Evolutionary conservation across 73 alveolate species (phyloP), one percentile per base, ranked within the genome.

Genomic region (Uronychia binucleata): DNA sequence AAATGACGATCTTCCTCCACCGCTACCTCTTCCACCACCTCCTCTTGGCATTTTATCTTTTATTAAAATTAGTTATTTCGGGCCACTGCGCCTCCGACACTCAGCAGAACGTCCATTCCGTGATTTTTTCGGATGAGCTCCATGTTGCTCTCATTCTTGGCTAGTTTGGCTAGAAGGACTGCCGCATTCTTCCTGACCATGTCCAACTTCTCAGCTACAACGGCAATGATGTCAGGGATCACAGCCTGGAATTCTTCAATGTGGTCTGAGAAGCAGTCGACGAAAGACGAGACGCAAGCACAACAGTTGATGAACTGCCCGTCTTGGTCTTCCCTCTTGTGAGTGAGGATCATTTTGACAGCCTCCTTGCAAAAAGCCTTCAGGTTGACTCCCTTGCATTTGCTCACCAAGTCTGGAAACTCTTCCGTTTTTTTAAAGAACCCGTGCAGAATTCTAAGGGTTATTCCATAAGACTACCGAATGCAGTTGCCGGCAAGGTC

Each of bases 131-230:
- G 88, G 85, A 98, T 86, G 33, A 79, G 90, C 89, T 95, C 90
- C 74, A 90, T 96, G 79, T 90, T 95, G 80, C 92, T 96, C 34
- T 93, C 96, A 86, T 95, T 90, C 77, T 94, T 96, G 11, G 99
- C 93, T 82, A 96, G 58, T 88, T 98, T 97, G 0, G 99, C 99
- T 86, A 98, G 83, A 67, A 95, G 88, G 75, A 98, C 95, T 25
- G 99, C 99, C 0, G 99, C 98, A 92, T 96, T 98, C 90, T 97
- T 98, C 90, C 99, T 97, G 60, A 93, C 94, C 82, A 94, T 87
- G 77, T 98, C 99, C 31, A 94, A 88, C 89, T 97, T 95, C 85
- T 98, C 99, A 86, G 88, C 97, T 58, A 95, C 85, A 34, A 98
- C 93, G 32, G 81, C 83, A 79, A 97, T 93, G 33, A 95, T 85